Percentiles rank a stretch among this genome's conserved stretches.
These are phyloP conservation scores for Penicillium verrucosum DNA, from an alignment of 2,329 filamentous ascomycete genomes.

Conservation along the genomic window DNA sequence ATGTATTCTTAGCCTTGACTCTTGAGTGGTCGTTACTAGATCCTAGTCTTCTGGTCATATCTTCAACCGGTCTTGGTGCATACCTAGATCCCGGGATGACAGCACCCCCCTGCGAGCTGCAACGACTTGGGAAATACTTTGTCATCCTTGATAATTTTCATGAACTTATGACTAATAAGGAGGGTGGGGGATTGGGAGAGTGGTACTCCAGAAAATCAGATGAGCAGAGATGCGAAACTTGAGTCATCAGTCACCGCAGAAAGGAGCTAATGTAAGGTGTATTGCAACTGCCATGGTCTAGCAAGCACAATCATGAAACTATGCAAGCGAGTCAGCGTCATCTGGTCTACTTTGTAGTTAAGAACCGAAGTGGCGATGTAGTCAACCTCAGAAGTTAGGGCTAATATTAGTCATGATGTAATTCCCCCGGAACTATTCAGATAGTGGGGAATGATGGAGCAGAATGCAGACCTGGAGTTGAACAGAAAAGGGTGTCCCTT, in stretches of 20 bases:
- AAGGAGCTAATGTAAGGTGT: neutral
- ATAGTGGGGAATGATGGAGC: neutral
- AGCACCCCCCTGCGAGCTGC: neutral
- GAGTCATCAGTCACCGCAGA: neutral
- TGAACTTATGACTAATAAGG: neutral
- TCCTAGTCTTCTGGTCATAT: neutral
- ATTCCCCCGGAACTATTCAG: no score
- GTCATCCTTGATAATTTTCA: neutral
- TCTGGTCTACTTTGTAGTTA: neutral
- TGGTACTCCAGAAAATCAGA: neutral
- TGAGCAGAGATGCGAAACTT: neutral
- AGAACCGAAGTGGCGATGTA: neutral
- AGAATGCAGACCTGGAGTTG: neutral
- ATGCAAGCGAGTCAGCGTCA: neutral
- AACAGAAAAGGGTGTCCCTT: neutral
- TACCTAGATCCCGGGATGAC: neutral
- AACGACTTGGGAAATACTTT: neutral
- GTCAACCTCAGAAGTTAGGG: neutral
- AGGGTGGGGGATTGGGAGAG: neutral
- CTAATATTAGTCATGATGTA: constrained; percentile 2
- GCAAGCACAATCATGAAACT: neutral
- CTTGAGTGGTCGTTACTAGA: neutral
- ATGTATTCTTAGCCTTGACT: neutral
- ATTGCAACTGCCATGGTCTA: neutral
- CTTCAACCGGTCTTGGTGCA: neutral